These are phyloP conservation scores for Hansenula lynferdii DNA, from an alignment of 1,139 yeast genomes.

Conservation along the genomic window DNA sequence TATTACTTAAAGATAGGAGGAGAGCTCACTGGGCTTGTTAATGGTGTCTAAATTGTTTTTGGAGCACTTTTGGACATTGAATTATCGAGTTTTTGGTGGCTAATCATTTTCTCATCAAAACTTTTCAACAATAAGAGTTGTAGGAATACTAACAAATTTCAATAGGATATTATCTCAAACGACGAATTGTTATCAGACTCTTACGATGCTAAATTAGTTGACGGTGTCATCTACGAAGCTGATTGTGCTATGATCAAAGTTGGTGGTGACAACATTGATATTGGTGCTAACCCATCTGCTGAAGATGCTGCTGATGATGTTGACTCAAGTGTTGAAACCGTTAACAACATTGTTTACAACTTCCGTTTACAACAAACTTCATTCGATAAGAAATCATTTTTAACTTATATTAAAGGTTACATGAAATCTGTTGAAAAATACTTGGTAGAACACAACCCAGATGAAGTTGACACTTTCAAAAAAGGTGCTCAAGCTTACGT, in stretches of 20 bases:
- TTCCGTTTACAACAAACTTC: slow-evolving; percentile 95
- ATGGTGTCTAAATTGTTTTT: no score
- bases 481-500: slow-evolving; percentile 95
- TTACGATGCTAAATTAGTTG: slow-evolving; percentile 82
- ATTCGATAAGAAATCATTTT: slow-evolving; percentile 96
- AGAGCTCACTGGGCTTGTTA: no score
- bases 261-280: slow-evolving; percentile 88
- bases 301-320: slow-evolving; percentile 83
- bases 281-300: slow-evolving; percentile 99
- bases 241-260: slow-evolving; percentile 91
- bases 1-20: no score
- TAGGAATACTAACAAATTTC: no score
- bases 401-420: slow-evolving; percentile 96
- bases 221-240: slow-evolving; percentile 91
- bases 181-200: slow-evolving; percentile 98
- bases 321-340: slow-evolving; percentile 83
- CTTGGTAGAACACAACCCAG: slow-evolving; percentile 87
- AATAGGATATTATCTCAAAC: slow-evolving; percentile 82
- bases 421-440: slow-evolving; percentile 92
- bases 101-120: slow-evolving; percentile 19
- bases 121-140: slow-evolving; percentile 25
- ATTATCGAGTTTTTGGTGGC: slow-evolving; percentile 29
- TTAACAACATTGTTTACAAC: slow-evolving; percentile 97
- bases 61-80: no score
- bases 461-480: slow-evolving; percentile 79